phyloP scores from a whole-genome alignment of 306 rosid species.

The Spatholobus suberectus region DNA sequence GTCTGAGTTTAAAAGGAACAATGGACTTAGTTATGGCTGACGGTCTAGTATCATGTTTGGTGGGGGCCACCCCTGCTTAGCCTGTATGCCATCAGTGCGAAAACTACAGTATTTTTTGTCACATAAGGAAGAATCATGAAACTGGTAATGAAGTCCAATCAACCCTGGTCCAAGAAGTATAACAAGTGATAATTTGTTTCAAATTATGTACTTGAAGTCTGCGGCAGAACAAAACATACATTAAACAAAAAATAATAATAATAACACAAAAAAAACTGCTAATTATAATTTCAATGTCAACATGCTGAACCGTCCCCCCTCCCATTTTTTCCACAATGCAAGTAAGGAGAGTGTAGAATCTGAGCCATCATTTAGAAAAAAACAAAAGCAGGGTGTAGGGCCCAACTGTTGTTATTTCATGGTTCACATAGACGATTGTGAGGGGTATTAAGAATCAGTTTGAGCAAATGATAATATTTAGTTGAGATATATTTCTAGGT shows the following conservation, averaged over 20 bases:
- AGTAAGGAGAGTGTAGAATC: background rate
- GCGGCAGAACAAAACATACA: conserved; percentile 18
- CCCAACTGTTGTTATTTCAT: background rate
- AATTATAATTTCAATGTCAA: background rate
- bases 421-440: background rate
- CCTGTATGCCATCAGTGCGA: conserved; percentile 35
- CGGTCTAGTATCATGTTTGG: conserved; percentile 3
- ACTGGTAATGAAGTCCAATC: conserved; percentile 21
- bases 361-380: no score
- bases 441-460: background rate
- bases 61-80: conserved; percentile 15
- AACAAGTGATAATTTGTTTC: conserved; percentile 1
- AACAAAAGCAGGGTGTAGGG: no score
- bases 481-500: background rate
- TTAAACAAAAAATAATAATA: background rate
- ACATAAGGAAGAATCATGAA: conserved; percentile 24
- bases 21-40: conserved; percentile 3
- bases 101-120: conserved; percentile 3
- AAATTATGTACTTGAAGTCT: conserved; percentile 14
- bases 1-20: conserved; percentile 13
- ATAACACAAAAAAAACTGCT: background rate
- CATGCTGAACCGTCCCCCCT: background rate
- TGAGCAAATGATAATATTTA: background rate
- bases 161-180: conserved; percentile 45
- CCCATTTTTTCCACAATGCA: no score